A percentile compares a stretch with the other conserved stretches of the same genome.
Evolutionary conservation across 257 asterid species (phyloP).

Genomic region (Solanum etuberosum): DNA sequence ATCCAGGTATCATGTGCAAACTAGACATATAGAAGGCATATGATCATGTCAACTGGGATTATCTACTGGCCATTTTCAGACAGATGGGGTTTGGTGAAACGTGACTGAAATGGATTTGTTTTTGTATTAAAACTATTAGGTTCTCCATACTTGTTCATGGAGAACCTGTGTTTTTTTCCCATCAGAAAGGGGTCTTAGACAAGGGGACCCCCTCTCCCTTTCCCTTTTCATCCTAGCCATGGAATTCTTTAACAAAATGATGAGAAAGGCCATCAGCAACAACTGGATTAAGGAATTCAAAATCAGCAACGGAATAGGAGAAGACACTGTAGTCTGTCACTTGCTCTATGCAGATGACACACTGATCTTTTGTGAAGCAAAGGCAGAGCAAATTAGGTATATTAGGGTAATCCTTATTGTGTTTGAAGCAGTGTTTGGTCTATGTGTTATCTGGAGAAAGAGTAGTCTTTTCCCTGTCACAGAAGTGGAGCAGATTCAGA

Average conservation of each 20-base stretch:
- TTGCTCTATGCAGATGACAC: not conserved
- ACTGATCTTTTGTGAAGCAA: not conserved
- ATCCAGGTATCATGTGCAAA: not conserved
- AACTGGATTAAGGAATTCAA: too few relatives aligned
- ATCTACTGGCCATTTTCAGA: not conserved
- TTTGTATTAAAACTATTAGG: not conserved
- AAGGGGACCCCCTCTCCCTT: not conserved
- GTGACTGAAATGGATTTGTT: not conserved
- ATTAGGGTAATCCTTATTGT: too few relatives aligned
- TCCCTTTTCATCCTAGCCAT: not conserved
- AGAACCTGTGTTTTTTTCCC: not conserved
- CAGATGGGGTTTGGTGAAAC: not conserved
- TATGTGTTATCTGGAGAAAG: not conserved
- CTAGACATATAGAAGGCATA: not conserved
- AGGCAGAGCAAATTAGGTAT: not conserved
- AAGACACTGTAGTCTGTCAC: not conserved
- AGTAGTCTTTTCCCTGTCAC: not conserved
- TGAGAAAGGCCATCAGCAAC: not conserved
- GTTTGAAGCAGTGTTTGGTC: too few relatives aligned
- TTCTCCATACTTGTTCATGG: not conserved
- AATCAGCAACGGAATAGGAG: not conserved
- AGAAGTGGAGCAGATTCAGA: not conserved
- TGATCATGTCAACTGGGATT: not conserved
- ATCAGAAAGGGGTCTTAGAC: not conserved
- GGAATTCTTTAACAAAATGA: not conserved